Base-by-base conservation (phyloP, 75 land plant genomes). In the Pinus albicaulis region DNA sequence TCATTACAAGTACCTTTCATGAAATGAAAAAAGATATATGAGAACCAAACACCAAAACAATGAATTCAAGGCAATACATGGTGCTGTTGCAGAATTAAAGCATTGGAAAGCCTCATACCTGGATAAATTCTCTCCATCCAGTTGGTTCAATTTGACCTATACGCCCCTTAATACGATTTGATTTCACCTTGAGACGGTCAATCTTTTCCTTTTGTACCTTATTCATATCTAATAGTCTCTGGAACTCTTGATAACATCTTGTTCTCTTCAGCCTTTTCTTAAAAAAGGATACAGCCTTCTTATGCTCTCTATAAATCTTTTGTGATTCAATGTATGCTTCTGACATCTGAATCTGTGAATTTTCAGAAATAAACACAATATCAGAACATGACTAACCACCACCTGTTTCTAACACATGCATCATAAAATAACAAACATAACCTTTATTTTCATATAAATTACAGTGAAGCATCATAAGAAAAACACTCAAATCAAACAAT, bases 81-180 rank as follows among this genome's bases (percentile, higher is more conserved):
- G 7, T 16, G 38, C 52, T 20, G 53, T 10, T 31, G 34, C 38
- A 41, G 23, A 28, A n/a, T 22, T 20, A 38, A 68, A 68, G 23
- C 6, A 36, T 38, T 41, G 7, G 15, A 28, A 26, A 52, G 28
- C 26, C 13, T 7, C 36, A 70, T 79, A 94, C 98, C 93, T 91
- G 95, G 48, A 94, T 79, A 77, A 97, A 97, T 75, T 97, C 95
- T 76, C 88, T 95, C 99, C 99, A 97, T 23, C 99, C 99, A 75
- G 99, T 83, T 71, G 99, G 99, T 83, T 94, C 95, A 78, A 94
- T 97, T 76, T 91, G 89, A 76, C 82, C 82, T 38, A 97, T 88
- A 17, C 98, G 81, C 71, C 55, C 87, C 23, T 44, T 76, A 77
- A 97, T 76, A 72, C 95, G 91, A 4, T 76, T 48, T 62, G 90